Base-by-base conservation (phyloP, 164 flowering plant species). In the Chloranthus sessilifolius region DNA sequence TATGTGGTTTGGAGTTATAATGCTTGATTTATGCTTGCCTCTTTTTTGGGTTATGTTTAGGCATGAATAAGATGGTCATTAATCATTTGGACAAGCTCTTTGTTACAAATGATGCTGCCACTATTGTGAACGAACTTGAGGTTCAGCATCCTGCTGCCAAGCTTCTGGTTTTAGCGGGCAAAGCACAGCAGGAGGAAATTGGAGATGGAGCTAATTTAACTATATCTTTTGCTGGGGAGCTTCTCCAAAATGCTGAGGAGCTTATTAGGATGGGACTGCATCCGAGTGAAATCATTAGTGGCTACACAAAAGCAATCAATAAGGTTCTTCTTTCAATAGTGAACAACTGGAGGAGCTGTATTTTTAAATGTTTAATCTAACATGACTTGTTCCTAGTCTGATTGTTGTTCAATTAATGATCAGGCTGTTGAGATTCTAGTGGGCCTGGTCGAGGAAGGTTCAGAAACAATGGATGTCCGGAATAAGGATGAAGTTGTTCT, bases 61-160 rank as follows among this genome's bases (percentile, higher is more conserved):
- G 98, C 40, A 88, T 82, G 96, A 91, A 91, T 71, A 91, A 91
- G 75, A 85, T 91, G 98, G 94, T 91, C 20, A 85, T 91, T 40
- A 88, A 88, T 67, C 98, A 91, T 62, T 58, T 91, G 62, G 98
- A 91, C 81, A 88, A 91, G 72, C 81, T 88, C 8, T 91, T 91
- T 69, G 71, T 91, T 20, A 91, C 98, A 40, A 91, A 81, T 67
- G 98, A 91, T 70, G 95, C 96, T 57, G 92, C 73, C 7, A 91
- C 98, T 3, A 91, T 91, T 56, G 96, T 91, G 21, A 91, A 70
- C 69, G 98, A 91, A 57, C 90, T 91, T 28, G 98, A 88, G 72
- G 82, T 91, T 50, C 98, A 91, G 68, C 96, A 91, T 55, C 98
- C 96, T 50, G 96, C 98, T 1, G 98, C 98, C 61, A 91, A 88